Conservation (phyloP, 164 flowering plant species). For the Macadamia integrifolia region DNA sequence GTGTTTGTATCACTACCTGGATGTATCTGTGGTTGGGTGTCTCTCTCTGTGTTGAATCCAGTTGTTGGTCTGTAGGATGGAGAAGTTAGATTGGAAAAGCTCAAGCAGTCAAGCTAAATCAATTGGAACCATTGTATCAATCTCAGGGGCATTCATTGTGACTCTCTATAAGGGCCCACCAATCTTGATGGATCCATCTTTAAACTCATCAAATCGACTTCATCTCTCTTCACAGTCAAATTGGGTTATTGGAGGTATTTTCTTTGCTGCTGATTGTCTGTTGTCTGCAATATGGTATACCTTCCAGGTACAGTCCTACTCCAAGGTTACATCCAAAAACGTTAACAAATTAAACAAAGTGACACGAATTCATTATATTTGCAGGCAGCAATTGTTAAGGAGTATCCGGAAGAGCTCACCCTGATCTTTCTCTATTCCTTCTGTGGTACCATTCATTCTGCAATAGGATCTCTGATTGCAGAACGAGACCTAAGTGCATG, state of each 20-base stretch:
- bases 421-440: constrained; percentile 32
- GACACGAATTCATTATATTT: background rate
- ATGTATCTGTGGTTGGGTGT: too few relatives aligned
- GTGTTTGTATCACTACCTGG: too few relatives aligned
- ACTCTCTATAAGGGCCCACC: constrained; percentile 48
- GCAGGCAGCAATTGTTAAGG: constrained; percentile 40
- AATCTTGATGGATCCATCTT: constrained; percentile 1
- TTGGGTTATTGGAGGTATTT: constrained; percentile 50
- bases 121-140: constrained; percentile 38
- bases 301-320: constrained; percentile 13
- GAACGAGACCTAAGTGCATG: constrained; percentile 39
- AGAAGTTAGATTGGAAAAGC: constrained; percentile 34
- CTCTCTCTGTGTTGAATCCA: background rate
- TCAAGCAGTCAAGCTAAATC: constrained; percentile 32
- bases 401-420: constrained; percentile 34
- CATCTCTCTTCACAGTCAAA: constrained; percentile 7
- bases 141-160: constrained; percentile 41
- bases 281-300: constrained; percentile 29
- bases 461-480: constrained; percentile 25
- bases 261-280: constrained; percentile 21
- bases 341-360: background rate
- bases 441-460: constrained; percentile 44
- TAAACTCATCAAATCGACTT: constrained; percentile 2
- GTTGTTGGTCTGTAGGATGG: constrained; percentile 29
- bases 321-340: background rate